A percentile compares a stretch with the other conserved stretches of the same genome.
These are phyloP conservation scores for Colletotrichum salicis DNA, from an alignment of 2,329 filamentous ascomycete genomes.

Conservation along the genomic window DNA sequence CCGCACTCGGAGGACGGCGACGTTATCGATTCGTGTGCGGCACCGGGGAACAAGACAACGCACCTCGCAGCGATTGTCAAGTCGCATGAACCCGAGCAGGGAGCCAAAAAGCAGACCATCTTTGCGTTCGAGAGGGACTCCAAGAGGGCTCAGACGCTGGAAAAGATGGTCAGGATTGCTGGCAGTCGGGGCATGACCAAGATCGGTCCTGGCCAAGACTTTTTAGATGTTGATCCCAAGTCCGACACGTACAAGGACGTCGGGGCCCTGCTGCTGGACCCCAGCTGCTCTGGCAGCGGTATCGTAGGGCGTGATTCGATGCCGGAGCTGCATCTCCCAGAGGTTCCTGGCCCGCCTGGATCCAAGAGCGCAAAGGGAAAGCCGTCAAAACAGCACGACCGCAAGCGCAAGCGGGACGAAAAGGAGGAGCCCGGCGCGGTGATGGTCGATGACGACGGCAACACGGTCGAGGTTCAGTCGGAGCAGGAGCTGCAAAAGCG, in stretches of 20 bases:
- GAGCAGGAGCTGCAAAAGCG: slow-evolving; percentile 70
- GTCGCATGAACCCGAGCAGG: slow-evolving; percentile 51
- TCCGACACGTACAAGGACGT: slow-evolving; percentile 74
- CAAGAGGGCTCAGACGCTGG: slow-evolving; percentile 76
- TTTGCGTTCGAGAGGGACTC: slow-evolving; percentile 84
- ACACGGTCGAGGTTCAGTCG: slow-evolving; percentile 61
- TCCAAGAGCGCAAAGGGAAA: slow-evolving; percentile 25
- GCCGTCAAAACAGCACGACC: slow-evolving; percentile 38
- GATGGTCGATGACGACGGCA: slow-evolving; percentile 66
- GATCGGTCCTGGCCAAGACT: slow-evolving; percentile 82
- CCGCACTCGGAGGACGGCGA: slow-evolving; percentile 75
- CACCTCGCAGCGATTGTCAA: slow-evolving; percentile 83
- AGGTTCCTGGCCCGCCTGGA: slow-evolving; percentile 42
- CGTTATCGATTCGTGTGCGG: slow-evolving; percentile 91
- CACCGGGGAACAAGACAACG: slow-evolving; percentile 97
- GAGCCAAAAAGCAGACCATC: slow-evolving; percentile 60
- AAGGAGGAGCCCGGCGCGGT: slow-evolving; percentile 44
- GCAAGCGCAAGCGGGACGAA: slow-evolving; percentile 58
- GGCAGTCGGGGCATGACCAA: slow-evolving; percentile 74
- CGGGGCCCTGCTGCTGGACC: slow-evolving; percentile 86
- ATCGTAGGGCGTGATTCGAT: slow-evolving; percentile 90
- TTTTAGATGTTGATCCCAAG: slow-evolving; percentile 77
- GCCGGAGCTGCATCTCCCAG: slow-evolving; percentile 72
- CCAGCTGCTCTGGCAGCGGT: slow-evolving; percentile 94
- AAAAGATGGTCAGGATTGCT: slow-evolving; percentile 85